phyloP scores from a whole-genome alignment of 2,329 filamentous ascomycete species.

The Verruconis gallopava region DNA sequence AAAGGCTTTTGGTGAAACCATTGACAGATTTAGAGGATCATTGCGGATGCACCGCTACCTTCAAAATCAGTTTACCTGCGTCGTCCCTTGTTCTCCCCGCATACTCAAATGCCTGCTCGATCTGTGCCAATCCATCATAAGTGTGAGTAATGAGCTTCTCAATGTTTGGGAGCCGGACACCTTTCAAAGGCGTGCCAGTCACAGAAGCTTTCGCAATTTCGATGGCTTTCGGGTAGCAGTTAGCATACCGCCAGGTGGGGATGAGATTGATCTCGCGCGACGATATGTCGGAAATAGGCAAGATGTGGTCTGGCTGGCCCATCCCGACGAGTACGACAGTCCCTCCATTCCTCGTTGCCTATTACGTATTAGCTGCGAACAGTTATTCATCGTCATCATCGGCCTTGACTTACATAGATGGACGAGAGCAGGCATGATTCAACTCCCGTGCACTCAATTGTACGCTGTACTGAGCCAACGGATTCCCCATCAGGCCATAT shows the following conservation, averaged over 20 bases:
- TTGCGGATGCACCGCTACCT: conserved; percentile 19
- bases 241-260: conserved; percentile 50
- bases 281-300: conserved; percentile 59
- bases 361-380: not conserved
- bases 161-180: conserved; percentile 25
- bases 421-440: conserved; percentile 61
- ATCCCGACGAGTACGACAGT: conserved; percentile 67
- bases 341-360: conserved; percentile 53
- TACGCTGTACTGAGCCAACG: too few species aligned
- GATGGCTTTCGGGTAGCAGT: conserved; percentile 42
- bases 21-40: too few species aligned
- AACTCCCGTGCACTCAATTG: conserved; percentile 67
- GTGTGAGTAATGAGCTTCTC: conserved; percentile 43
- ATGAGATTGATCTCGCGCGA: conserved; percentile 64
- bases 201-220: conserved; percentile 36
- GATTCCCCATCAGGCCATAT: too few species aligned
- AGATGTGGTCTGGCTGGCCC: conserved; percentile 63
- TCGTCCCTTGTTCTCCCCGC: conserved; percentile 39
- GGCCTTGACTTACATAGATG: conserved; percentile 56
- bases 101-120: conserved; percentile 36
- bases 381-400: not conserved
- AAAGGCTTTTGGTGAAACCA: too few species aligned
- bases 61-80: conserved; percentile 38
- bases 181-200: too few species aligned
- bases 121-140: conserved; percentile 32